Conservation (phyloP, 2,329 filamentous ascomycete species). For the Escovopsis sp. region DNA sequence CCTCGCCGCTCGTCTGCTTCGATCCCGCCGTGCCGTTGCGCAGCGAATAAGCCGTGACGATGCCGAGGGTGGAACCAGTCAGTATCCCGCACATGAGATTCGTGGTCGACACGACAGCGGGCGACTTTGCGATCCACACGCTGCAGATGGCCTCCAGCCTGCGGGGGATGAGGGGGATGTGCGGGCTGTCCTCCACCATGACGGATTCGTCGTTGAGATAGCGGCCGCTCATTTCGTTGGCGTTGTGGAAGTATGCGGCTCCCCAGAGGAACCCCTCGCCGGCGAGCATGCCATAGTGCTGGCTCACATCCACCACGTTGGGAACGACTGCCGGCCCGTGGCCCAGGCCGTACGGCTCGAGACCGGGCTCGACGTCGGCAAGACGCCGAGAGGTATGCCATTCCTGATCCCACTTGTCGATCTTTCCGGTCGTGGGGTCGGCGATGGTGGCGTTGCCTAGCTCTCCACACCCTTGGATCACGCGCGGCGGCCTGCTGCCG, state of each 20-base stretch:
- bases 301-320: conserved; percentile 85
- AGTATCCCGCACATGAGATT: conserved; percentile 70
- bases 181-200: conserved; percentile 43
- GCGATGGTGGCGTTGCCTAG: conserved; percentile 66
- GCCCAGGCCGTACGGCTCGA: conserved; percentile 64
- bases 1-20: conserved; percentile 55
- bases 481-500: conserved; percentile 59
- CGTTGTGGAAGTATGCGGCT: conserved; percentile 60
- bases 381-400: conserved; percentile 63
- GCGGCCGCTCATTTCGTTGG: conserved; percentile 60
- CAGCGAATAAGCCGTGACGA: conserved; percentile 70
- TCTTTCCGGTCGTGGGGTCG: conserved; percentile 61
- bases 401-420: conserved; percentile 74
- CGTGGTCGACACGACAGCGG: conserved; percentile 54
- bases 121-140: conserved; percentile 82
- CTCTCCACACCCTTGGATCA: conserved; percentile 73
- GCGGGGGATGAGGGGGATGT: conserved; percentile 63
- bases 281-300: conserved; percentile 66
- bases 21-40: conserved; percentile 43
- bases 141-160: conserved; percentile 58
- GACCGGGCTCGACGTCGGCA: conserved; percentile 58
- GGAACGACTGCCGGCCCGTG: conserved; percentile 64
- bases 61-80: conserved; percentile 67
- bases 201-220: conserved; percentile 52
- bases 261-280: conserved; percentile 82